phyloP scores from a whole-genome alignment of 305 asterid genomes.

The Rubia occidens region DNA sequence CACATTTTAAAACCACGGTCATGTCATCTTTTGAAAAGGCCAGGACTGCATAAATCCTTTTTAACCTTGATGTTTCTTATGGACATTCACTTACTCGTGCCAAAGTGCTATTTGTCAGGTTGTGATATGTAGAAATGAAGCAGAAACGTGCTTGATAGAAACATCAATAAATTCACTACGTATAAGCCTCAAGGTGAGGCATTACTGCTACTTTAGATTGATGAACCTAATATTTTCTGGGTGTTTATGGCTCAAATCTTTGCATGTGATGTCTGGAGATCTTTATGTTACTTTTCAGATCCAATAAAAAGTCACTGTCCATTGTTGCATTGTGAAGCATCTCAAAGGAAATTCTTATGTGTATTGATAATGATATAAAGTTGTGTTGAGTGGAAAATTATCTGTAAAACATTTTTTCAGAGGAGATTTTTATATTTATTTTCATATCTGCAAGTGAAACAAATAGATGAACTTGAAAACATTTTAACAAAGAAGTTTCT shows the following conservation, averaged over 20 bases:
- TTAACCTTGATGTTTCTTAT: slow-evolving; percentile 18
- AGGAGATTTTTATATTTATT: not conserved
- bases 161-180: slow-evolving; percentile 25
- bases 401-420: not conserved
- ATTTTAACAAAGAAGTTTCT: too few species aligned
- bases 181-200: slow-evolving; percentile 83
- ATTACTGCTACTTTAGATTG: not conserved
- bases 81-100: too few species aligned
- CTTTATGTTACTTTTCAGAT: not conserved
- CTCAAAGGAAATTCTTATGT: too few species aligned
- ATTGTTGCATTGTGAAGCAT: too few species aligned
- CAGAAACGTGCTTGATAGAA: too few species aligned
- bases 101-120: too few species aligned
- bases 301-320: too few species aligned
- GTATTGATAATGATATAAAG: too few species aligned
- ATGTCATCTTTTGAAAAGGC: not conserved
- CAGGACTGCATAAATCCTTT: not conserved
- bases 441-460: slow-evolving; percentile 37
- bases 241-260: not conserved
- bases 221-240: not conserved
- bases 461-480: too few species aligned
- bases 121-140: too few species aligned
- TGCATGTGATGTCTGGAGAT: not conserved
- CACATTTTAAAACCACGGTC: too few species aligned
- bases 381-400: not conserved